Evolutionary conservation across 768 basidiomycete species (phyloP).

Genomic region (Lyophyllum shimeji): DNA sequence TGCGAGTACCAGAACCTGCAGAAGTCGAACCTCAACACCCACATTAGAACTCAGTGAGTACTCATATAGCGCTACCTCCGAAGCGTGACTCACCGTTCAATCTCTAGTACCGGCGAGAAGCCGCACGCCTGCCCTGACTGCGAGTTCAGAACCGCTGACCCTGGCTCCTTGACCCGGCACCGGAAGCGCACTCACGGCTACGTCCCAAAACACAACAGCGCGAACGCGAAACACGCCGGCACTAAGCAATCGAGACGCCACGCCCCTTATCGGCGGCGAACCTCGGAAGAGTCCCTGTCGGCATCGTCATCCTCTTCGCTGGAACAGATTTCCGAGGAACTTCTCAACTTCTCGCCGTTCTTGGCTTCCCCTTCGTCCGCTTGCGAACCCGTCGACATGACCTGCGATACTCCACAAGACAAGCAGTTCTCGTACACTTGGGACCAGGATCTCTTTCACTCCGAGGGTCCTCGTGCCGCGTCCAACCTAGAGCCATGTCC

Average conservation of each 20-base stretch:
- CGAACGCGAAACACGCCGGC: slow-evolving; percentile 1
- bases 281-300: background rate
- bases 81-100: background rate
- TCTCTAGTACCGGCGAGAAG: slow-evolving; percentile 26
- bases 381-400: background rate
- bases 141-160: slow-evolving; percentile 26
- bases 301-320: background rate
- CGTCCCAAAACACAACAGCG: slow-evolving; percentile 9
- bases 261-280: slow-evolving; percentile 6
- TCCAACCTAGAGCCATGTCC: background rate
- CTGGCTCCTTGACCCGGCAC: slow-evolving; percentile 29
- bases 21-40: slow-evolving; percentile 31
- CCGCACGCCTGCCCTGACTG: slow-evolving; percentile 26
- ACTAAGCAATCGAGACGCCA: slow-evolving; percentile 7
- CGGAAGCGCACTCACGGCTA: slow-evolving; percentile 29
- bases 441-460: slow-evolving; percentile 1
- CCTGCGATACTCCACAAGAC: background rate
- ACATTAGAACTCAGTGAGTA: slow-evolving; percentile 31
- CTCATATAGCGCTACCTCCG: background rate
- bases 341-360: background rate
- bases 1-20: slow-evolving; percentile 30
- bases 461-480: background rate
- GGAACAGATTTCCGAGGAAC: background rate
- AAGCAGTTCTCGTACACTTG: background rate
- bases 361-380: background rate